Percentiles rank a stretch among this genome's conserved stretches.
Conservation (phyloP, 768 basidiomycete genomes). For the Xerocomellus chrysenteron region DNA sequence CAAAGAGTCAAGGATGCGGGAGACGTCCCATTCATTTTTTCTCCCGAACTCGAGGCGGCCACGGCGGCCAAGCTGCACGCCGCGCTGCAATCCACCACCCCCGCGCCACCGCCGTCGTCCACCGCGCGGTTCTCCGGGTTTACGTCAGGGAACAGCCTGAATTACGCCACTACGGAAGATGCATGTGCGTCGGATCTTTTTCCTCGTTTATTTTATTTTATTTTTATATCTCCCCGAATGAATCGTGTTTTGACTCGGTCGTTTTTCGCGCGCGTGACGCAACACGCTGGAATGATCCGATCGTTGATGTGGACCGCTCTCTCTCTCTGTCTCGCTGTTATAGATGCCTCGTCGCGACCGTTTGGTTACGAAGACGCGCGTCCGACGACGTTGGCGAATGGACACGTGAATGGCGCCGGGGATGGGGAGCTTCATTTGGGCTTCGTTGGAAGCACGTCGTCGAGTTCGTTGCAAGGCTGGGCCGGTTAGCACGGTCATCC, state of each 20-base stretch:
- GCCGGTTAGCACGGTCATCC: conserved; percentile 13
- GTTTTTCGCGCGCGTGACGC: neutral
- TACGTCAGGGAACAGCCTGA: conserved; percentile 17
- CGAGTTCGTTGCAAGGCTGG: conserved; percentile 32
- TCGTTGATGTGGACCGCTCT: neutral
- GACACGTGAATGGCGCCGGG: neutral
- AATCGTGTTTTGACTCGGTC: neutral
- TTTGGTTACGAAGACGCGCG: conserved; percentile 12
- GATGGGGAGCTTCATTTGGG: neutral
- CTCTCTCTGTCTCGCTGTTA: neutral
- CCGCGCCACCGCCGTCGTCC: conserved; percentile 3
- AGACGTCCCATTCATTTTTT: conserved; percentile 33
- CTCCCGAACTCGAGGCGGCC: conserved; percentile 30
- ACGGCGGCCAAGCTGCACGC: conserved; percentile 31
- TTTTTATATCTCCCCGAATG: conserved; percentile 2
- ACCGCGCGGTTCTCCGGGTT: conserved; percentile 13
- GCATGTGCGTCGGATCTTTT: conserved; percentile 28
- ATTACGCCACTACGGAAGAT: conserved; percentile 23
- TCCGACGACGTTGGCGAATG: conserved; percentile 4
- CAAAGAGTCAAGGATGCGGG: conserved; percentile 31
- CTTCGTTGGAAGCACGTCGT: conserved; percentile 22
- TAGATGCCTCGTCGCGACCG: conserved; percentile 9
- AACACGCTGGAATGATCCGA: conserved; percentile 2
- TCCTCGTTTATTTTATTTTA: neutral
- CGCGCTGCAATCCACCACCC: conserved; percentile 17